Evolutionary conservation across 2,329 filamentous ascomycete genomes (phyloP), one percentile per base, ranked within the genome.

Genomic region (Ceratocystis papillata): DNA sequence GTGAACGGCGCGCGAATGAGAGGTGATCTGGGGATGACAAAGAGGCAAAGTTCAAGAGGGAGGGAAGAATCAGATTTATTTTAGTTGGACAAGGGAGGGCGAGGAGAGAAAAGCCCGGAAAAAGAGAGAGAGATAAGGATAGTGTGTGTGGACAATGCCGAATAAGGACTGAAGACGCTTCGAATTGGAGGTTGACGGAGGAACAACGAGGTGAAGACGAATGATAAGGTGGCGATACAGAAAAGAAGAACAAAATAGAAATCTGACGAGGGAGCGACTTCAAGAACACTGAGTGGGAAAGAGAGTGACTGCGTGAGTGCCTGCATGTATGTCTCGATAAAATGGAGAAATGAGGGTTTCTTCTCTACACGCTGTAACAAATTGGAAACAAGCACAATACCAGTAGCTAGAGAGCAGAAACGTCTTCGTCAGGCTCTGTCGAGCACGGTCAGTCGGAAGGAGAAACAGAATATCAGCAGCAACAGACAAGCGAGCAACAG

Each of bases 311-410:
- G 37, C 1, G 37, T 41, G 37, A 15, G 37, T 41, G 3, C 4
- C 3, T 15, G 37, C 4, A 41, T 41, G 37, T 15, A 15, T 41
- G 12, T 41, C 37, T 41, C 37, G 37, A 41, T 12, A 41, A 15
- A 12, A 41, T 41, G 37, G 37, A 41, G 37, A 12, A 41, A 22
- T 50, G n/a, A n/a, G 12, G 10, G 53, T 10, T 10, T 57, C 25
- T 28, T 33, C 53, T 57, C 53, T 17, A n/a, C 28, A 57, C 53
- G n/a, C 48, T 57, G 53, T 57, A 12, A 57, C 53, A 57, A 28
- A 30, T 57, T 57, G 17, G 53, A 57, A 57, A 57, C 53, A 57
- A 57, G n/a, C n/a, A 28, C 50, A 55, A 8, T 4, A 55, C 50
- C 50, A 53, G 48, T 15, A 41, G 37, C 37, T 12, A 41, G 37